A percentile compares a stretch with the other conserved stretches of the same genome.
These are phyloP conservation scores for Apiotrichum gracile DNA, from an alignment of 1,284 basidiomycete genomes.

Conservation along the genomic window DNA sequence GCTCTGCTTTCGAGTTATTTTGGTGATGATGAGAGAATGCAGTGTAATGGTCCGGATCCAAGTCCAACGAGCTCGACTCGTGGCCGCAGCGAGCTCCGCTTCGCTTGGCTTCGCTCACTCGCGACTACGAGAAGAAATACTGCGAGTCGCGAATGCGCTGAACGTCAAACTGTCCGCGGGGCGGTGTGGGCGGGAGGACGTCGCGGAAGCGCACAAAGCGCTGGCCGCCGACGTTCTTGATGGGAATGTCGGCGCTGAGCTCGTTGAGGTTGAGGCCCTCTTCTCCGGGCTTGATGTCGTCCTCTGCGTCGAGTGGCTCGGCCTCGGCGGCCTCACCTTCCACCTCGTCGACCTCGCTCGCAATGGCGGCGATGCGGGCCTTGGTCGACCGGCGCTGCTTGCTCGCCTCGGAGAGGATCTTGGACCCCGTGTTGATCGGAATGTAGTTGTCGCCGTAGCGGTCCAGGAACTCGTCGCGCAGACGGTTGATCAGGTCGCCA, in stretches of 20 bases:
- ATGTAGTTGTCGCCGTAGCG: conserved; percentile 72
- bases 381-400: conserved; percentile 17
- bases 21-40: too few species aligned
- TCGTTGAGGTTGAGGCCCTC: conserved; percentile 1
- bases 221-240: conserved; percentile 19
- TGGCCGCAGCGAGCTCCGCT: too few species aligned
- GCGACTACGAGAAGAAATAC: conserved; percentile 71
- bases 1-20: too few species aligned
- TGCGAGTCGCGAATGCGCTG: conserved; percentile 69
- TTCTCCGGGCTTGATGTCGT: conserved; percentile 1
- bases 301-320: conserved; percentile 4
- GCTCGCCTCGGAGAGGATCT: conserved; percentile 11
- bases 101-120: too few species aligned
- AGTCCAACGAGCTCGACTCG: too few species aligned
- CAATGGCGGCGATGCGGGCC: conserved; percentile 10
- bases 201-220: conserved; percentile 68
- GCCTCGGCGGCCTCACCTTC: conserved; percentile 2
- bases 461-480: conserved; percentile 60
- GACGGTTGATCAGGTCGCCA: conserved; percentile 65
- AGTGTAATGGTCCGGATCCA: too few species aligned
- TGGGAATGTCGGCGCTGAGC: conserved; percentile 7
- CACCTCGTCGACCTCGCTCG: conserved; percentile 1
- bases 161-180: conserved; percentile 85
- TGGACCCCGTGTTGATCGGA: conserved; percentile 51
- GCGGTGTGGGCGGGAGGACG: conserved; percentile 73